A percentile compares a stretch with the other conserved stretches of the same genome.
Conservation (phyloP, 2,329 filamentous ascomycete species). For the Colletotrichum gloeosporioides region DNA sequence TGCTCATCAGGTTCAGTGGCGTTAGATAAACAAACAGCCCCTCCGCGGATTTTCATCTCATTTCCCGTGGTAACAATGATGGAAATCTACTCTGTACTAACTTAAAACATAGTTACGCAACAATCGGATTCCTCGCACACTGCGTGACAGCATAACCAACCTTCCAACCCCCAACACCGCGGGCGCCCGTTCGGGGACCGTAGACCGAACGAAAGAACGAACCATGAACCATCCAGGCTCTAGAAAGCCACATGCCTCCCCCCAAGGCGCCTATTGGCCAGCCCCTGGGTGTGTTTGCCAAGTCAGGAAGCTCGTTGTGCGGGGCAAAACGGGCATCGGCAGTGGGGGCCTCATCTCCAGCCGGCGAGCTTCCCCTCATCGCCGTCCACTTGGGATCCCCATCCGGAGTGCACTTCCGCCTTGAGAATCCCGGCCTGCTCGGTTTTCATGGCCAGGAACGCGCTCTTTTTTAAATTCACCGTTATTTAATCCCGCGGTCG, state of each 20-base stretch:
- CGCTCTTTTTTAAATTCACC: neutral
- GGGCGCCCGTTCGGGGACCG: too few relatives aligned
- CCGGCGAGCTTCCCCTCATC: neutral
- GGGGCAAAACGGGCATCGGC: neutral
- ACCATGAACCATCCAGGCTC: neutral
- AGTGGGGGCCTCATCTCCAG: neutral
- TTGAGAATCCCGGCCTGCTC: neutral
- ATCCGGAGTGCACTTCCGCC: neutral
- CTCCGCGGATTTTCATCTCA: neutral
- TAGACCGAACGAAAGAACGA: neutral
- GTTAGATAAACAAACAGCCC: neutral
- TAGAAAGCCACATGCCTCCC: slow-evolving; percentile 2
- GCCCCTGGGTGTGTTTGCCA: neutral
- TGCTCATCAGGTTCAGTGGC: too few relatives aligned
- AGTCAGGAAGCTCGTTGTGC: slow-evolving; percentile 6
- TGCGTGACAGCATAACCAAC: neutral
- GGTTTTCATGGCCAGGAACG: neutral
- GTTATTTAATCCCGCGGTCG: neutral
- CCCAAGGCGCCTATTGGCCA: neutral
- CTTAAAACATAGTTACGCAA: neutral
- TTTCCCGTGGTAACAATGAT: neutral
- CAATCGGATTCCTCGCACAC: neutral
- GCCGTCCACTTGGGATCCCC: neutral
- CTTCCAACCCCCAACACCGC: neutral
- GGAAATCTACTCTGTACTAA: neutral